A percentile compares a stretch with the other conserved stretches of the same genome.
phyloP scores from a whole-genome alignment of 2,329 filamentous ascomycete species.

The Calycina marina region DNA sequence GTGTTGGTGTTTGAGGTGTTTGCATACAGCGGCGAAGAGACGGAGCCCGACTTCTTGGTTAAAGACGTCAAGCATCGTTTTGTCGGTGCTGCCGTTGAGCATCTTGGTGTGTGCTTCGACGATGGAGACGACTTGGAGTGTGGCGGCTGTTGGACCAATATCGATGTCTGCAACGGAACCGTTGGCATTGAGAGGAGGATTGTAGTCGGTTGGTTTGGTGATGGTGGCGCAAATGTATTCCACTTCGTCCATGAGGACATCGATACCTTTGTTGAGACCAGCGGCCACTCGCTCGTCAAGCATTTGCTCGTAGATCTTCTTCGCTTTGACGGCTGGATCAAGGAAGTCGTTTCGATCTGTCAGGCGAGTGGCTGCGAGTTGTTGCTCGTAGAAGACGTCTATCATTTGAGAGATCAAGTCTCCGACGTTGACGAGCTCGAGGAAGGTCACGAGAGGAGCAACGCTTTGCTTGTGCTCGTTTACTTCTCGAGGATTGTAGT shows the following conservation, averaged over 20 bases:
- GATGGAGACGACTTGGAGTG: conserved; percentile 66
- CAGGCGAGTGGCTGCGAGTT: conserved; percentile 68
- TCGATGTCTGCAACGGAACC: conserved; percentile 28
- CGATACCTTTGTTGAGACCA: conserved; percentile 92
- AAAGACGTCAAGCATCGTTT: conserved; percentile 96
- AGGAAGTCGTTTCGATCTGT: conserved; percentile 90
- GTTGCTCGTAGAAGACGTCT: conserved; percentile 95
- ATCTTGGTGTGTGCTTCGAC: conserved; percentile 83
- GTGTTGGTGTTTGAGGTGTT: conserved; percentile 92
- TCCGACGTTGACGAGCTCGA: conserved; percentile 94
- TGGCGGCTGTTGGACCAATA: conserved; percentile 65
- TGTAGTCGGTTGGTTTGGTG: conserved; percentile 79
- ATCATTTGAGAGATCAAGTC: conserved; percentile 98
- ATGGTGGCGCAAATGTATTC: conserved; percentile 87
- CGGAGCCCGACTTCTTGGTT: conserved; percentile 93
- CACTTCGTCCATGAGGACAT: conserved; percentile 96
- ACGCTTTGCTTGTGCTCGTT: conserved; percentile 58
- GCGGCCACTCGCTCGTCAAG: conserved; percentile 92
- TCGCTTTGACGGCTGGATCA: conserved; percentile 79
- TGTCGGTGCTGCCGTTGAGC: conserved; percentile 89
- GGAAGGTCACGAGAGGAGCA: conserved; percentile 83
- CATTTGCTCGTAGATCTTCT: conserved; percentile 98
- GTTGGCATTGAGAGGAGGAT: conserved; percentile 41
- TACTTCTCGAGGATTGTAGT: conserved; percentile 79
- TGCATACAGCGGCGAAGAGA: conserved; percentile 83